Evolutionary conservation across 2,329 filamentous ascomycete genomes (phyloP).

Genomic region (Colletotrichum acutatum): DNA sequence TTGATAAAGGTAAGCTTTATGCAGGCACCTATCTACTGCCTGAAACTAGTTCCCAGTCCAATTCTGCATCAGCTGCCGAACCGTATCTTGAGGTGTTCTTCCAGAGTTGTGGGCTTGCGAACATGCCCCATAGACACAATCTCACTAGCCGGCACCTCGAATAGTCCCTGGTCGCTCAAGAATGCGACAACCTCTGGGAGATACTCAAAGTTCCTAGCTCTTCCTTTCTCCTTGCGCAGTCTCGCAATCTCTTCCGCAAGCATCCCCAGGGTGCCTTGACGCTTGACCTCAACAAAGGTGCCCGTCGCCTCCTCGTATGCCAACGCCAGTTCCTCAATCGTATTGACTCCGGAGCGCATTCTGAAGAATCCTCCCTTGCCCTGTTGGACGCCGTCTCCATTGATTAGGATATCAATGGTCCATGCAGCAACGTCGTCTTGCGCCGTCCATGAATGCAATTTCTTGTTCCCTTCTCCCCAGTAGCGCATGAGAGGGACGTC

Average conservation of each 20-base stretch:
- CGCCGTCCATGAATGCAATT: conserved; percentile 10
- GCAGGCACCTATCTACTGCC: too few species aligned
- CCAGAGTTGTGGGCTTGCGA: not conserved
- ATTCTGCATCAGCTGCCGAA: not conserved
- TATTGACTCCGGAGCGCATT: conserved; percentile 17
- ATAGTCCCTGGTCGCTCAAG: not conserved
- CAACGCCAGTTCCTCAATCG: conserved; percentile 17
- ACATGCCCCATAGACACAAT: not conserved
- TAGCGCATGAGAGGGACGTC: conserved; percentile 13
- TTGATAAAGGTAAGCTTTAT: too few species aligned
- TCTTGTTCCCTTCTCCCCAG: conserved; percentile 16
- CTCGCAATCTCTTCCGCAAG: conserved; percentile 8
- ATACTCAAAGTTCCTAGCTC: conserved; percentile 6
- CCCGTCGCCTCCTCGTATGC: conserved; percentile 17
- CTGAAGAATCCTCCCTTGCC: conserved; percentile 28
- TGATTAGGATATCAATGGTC: conserved; percentile 25
- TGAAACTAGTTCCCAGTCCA: too few species aligned
- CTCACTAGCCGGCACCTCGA: not conserved
- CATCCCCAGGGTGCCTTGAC: conserved; percentile 11
- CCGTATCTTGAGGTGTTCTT: not conserved
- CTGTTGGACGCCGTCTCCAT: conserved; percentile 21
- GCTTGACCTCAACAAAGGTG: conserved; percentile 11
- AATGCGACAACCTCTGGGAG: conserved; percentile 9
- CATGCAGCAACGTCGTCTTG: conserved; percentile 18
- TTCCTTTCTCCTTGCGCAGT: not conserved